Percentiles rank a stretch among this genome's conserved stretches.
These are phyloP conservation scores for Gyromitra esculenta DNA, from an alignment of 2,329 filamentous ascomycete species.

Conservation along the genomic window DNA sequence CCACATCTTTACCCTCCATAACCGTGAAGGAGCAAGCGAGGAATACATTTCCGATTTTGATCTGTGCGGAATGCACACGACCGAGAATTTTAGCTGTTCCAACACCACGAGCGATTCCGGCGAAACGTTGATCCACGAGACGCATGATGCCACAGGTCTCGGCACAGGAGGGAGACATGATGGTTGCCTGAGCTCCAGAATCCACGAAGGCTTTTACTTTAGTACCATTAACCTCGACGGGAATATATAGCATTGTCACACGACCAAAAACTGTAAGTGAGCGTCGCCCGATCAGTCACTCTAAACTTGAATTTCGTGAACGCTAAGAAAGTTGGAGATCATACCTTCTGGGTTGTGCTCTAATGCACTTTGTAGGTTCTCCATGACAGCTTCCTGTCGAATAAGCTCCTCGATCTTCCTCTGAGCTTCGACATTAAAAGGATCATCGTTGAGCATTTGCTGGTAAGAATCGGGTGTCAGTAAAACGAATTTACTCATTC, in stretches of 20 bases:
- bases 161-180: constrained; percentile 95
- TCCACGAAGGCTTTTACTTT: constrained; percentile 96
- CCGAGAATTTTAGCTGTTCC: constrained; percentile 94
- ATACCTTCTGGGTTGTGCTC: constrained; percentile 96
- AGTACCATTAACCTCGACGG: constrained; percentile 91
- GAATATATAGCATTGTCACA: constrained; percentile 95
- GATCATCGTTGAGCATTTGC: constrained; percentile 82
- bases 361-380: constrained; percentile 95
- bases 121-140: constrained; percentile 89
- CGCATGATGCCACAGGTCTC: constrained; percentile 95
- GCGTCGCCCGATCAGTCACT: constrained; percentile 39
- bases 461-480: constrained; percentile 21
- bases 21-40: constrained; percentile 96
- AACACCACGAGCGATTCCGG: constrained; percentile 90
- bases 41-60: constrained; percentile 87
- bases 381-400: constrained; percentile 89
- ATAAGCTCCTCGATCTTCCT: constrained; percentile 96
- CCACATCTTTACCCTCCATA: constrained; percentile 98
- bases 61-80: constrained; percentile 92
- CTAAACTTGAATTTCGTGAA: not conserved
- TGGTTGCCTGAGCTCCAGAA: constrained; percentile 95
- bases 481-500: not conserved
- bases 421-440: constrained; percentile 92
- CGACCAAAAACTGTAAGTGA: constrained; percentile 79
- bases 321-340: constrained; percentile 56